Conservation (phyloP, 2,329 filamentous ascomycete species). For the Diaporthe sp. region DNA sequence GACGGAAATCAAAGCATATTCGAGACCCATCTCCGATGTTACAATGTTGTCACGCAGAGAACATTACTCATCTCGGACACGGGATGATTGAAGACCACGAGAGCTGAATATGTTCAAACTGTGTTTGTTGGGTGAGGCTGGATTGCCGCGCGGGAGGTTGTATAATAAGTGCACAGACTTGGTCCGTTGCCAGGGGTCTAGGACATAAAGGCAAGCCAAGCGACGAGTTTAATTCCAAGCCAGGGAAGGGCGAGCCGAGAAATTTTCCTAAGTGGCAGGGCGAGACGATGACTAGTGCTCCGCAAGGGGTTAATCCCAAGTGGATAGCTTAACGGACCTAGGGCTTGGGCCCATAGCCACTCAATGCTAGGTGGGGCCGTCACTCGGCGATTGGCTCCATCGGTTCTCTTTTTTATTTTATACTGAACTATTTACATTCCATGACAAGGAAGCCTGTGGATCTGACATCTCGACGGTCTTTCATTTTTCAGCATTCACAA, state of each 20-base stretch:
- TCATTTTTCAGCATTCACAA: not conserved
- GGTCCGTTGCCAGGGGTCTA: not conserved
- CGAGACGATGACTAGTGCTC: not conserved
- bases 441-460: not conserved
- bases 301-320: not conserved
- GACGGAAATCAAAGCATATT: constrained; percentile 9
- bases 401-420: constrained; percentile 5
- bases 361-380: not conserved
- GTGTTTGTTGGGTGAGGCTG: not conserved
- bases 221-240: not conserved
- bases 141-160: constrained; percentile 14
- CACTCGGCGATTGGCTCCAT: not conserved
- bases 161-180: not conserved
- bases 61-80: constrained; percentile 12
- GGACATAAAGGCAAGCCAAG: not conserved
- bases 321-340: not conserved
- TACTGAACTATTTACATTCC: constrained; percentile 23
- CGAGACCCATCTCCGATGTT: not conserved
- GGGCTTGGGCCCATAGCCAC: not conserved
- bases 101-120: not conserved
- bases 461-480: not conserved
- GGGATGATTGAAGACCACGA: constrained; percentile 24
- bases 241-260: constrained; percentile 15
- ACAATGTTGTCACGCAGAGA: not conserved
- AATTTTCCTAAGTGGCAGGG: not conserved